Evolutionary conservation across 2,329 filamentous ascomycete genomes (phyloP).

Genomic region (Penicillium paneum): DNA sequence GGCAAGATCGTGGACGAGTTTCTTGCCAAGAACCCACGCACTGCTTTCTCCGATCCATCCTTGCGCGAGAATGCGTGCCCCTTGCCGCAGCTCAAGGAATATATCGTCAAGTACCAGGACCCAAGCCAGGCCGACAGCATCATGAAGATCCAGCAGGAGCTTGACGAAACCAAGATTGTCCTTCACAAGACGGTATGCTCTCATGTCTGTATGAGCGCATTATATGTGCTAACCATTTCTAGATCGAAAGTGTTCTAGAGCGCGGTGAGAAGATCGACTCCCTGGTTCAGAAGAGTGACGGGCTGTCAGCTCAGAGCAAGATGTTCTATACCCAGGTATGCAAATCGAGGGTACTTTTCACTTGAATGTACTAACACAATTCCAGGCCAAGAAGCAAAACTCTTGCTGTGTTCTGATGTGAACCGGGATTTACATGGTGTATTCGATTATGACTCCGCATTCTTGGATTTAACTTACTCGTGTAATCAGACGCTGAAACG

Average conservation of each 20-base stretch:
- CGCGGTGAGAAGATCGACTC: conserved; percentile 96
- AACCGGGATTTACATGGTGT: not conserved
- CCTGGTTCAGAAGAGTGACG: conserved; percentile 88
- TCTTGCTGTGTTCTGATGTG: conserved; percentile 71
- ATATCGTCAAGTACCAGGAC: conserved; percentile 77
- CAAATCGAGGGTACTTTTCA: not conserved
- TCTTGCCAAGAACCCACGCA: conserved; percentile 68
- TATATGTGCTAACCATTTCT: conserved; percentile 40
- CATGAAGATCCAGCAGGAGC: conserved; percentile 90
- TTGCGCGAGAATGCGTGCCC: conserved; percentile 49
- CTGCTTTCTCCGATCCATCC: conserved; percentile 59
- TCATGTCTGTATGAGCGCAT: not conserved
- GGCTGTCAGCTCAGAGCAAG: conserved; percentile 86
- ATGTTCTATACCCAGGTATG: conserved; percentile 83
- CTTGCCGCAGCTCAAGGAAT: conserved; percentile 75
- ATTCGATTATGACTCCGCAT: not conserved
- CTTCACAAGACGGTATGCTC: conserved; percentile 85
- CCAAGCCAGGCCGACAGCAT: conserved; percentile 87
- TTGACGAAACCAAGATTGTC: conserved; percentile 96
- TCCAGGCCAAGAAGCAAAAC: conserved; percentile 74
- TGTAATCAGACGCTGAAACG: conserved; percentile 15
- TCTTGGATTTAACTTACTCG: conserved; percentile 11
- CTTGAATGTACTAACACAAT: not conserved
- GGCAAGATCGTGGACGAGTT: conserved; percentile 88
- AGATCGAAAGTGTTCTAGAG: conserved; percentile 57